Base-by-base conservation (phyloP, 139 green algal genomes). In the Picochlorum sp. region DNA sequence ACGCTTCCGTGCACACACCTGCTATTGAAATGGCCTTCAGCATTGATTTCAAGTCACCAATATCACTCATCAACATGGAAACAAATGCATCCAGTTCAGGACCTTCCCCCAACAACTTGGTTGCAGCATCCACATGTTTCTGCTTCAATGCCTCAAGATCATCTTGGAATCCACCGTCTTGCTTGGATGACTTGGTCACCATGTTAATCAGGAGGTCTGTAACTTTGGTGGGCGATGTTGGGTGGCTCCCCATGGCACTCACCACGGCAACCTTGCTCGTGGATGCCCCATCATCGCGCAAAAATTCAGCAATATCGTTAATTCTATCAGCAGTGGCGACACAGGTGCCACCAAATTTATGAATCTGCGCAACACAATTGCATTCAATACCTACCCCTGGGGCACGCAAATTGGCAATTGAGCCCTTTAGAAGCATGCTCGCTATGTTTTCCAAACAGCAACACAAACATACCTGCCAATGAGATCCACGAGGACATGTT, bases 271-370 rank as follows among this genome's bases (percentile, higher is more conserved):
- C 71, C 51, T 73, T 66, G 36, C 13, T 55, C 13, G 31, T 39
- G 16, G 49, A 68, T 2, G 68, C 41, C 12, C 16, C 39, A 8
- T 85, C 78, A 5, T 80, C 64, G 24, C 85, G 69, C n/a, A 95
- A 64, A 31, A 94, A 74, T 41, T 88, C 39, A 33, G 81, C 83
- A 22, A 82, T 85, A 7, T 80, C 78, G 7, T 41, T 55, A 49
- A 98, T 93, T 31, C 91, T 75, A 44, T 95, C 82, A 1, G 87
- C 71, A 5, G 67, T 77, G 3, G 85, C 88, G 63, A 98, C 86
- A 78, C 92, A 98, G 9, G 92, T 98, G 29, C 91, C 90, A 29
- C 91, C 91, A 57, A 98, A 98, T 70, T 97, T 98, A 73, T 96
- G 90, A 22, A 91, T 73, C 52, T 82, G 50, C 82, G 81, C 91